Percentiles rank a stretch among this genome's conserved stretches.
phyloP scores from a whole-genome alignment of 768 basidiomycete genomes.

The Daedalea quercina region DNA sequence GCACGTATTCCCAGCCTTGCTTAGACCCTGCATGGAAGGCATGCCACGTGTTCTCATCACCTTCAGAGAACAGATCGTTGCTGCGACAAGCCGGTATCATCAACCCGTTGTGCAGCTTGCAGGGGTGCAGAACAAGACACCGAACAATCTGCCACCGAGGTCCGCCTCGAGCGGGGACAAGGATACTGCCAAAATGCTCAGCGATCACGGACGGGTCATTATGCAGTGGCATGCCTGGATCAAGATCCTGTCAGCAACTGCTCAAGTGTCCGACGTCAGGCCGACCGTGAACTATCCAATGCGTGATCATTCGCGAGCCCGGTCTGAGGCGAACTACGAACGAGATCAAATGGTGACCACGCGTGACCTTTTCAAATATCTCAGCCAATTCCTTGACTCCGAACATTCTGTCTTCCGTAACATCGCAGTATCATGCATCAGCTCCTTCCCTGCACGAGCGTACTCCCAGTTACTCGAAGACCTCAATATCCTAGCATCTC shows the following conservation, averaged over 20 bases:
- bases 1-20: constrained; percentile 60
- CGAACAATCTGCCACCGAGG: constrained; percentile 39
- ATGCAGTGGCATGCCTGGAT: constrained; percentile 85
- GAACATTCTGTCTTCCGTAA: constrained; percentile 82
- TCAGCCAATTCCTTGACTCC: constrained; percentile 83
- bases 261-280: constrained; percentile 55
- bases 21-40: constrained; percentile 48
- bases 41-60: constrained; percentile 36
- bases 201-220: constrained; percentile 52
- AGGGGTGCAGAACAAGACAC: constrained; percentile 54
- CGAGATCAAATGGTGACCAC: constrained; percentile 80
- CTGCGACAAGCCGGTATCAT: constrained; percentile 65
- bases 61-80: constrained; percentile 62
- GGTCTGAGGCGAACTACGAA: constrained; percentile 71
- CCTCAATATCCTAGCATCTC: constrained; percentile 68
- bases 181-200: constrained; percentile 44
- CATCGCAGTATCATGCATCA: constrained; percentile 82
- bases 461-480: constrained; percentile 84
- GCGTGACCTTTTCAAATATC: constrained; percentile 74
- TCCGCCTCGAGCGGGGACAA: constrained; percentile 35
- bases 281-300: constrained; percentile 43
- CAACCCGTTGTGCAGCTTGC: constrained; percentile 67
- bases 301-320: constrained; percentile 62
- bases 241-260: constrained; percentile 80
- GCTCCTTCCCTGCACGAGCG: constrained; percentile 70